Evolutionary conservation across 805 yeast species (phyloP), one percentile per base, ranked within the genome.

Genomic region (Lachancea fermentati): DNA sequence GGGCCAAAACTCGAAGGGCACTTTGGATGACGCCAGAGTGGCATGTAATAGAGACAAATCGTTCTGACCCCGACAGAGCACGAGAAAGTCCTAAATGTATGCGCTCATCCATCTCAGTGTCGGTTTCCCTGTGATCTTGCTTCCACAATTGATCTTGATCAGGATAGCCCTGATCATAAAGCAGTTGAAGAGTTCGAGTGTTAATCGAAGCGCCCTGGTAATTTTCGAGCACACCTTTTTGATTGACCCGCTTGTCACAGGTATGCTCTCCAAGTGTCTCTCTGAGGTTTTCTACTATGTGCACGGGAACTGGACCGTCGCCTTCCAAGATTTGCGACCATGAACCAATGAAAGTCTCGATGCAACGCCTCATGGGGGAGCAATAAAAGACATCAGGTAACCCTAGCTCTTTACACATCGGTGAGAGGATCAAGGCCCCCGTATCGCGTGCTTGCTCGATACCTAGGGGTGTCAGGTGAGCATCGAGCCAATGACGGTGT

Each of bases 321-420:
- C 65, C 57, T 73, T 78, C 73, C 9, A 57, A 58, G 2, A 58
- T 67, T 16, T 84, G 95, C 85, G 54, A 63, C 11, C 58, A 60
- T 1, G 85, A 78, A 33, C 67, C 57, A 4, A 66, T 62, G 46
- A 73, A 64, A 0, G 87, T 81, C 49, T 71, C 71, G n/a, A 74
- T 63, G 16, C 84, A 75, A 50, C 87, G 67, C 34, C 81, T 76
- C 60, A 81, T 70, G 0, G 87, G 86, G 2, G 84, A 78, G 19
- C 72, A 69, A 55, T 72, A 81, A 46, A 74, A 77, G 32, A 61
- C 65, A 16, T 68, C 57, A 0, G 86, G 86, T n/a, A 75, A 47
- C 4, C 76, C 75, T 2, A 78, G 73, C n/a, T 60, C 54, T 12
- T 42, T 37, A 16, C 45, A 45, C 29, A 57, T 40, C 5, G 59